Conservation (phyloP, 1,139 yeast genomes). For the Pichia sp. region DNA sequence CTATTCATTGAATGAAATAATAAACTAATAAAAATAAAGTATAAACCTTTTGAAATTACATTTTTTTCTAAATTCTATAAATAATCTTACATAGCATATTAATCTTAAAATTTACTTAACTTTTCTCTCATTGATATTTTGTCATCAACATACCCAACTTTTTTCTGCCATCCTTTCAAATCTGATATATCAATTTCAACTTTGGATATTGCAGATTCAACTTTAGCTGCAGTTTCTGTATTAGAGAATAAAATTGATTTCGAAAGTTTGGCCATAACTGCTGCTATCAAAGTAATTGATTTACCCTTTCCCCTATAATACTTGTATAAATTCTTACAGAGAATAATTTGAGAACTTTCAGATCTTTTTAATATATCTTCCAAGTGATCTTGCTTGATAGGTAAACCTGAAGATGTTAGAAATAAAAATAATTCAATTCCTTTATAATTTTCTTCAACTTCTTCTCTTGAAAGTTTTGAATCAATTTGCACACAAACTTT, state of each 20-base stretch:
- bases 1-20: not conserved
- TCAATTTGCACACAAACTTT: slow-evolving; percentile 36
- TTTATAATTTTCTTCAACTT: slow-evolving; percentile 30
- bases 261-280: slow-evolving; percentile 20
- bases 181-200: slow-evolving; percentile 15
- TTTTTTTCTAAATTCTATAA: too few species aligned
- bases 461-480: slow-evolving; percentile 32
- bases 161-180: slow-evolving; percentile 20
- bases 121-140: slow-evolving; percentile 4
- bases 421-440: slow-evolving; percentile 37
- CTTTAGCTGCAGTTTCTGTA: not conserved
- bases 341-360: slow-evolving; percentile 31
- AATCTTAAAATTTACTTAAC: slow-evolving; percentile 5
- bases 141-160: slow-evolving; percentile 16
- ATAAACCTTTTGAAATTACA: too few species aligned
- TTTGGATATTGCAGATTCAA: slow-evolving; percentile 2
- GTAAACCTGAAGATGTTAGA: slow-evolving; percentile 38
- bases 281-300: slow-evolving; percentile 21
- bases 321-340: slow-evolving; percentile 35
- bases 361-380: slow-evolving; percentile 33
- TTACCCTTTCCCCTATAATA: slow-evolving; percentile 35
- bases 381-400: slow-evolving; percentile 35
- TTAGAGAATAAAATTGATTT: slow-evolving; percentile 8
- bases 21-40: not conserved
- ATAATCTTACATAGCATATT: too few species aligned